These are phyloP conservation scores for Serendipita sp. DNA, from an alignment of 768 basidiomycete genomes.

Conservation along the genomic window DNA sequence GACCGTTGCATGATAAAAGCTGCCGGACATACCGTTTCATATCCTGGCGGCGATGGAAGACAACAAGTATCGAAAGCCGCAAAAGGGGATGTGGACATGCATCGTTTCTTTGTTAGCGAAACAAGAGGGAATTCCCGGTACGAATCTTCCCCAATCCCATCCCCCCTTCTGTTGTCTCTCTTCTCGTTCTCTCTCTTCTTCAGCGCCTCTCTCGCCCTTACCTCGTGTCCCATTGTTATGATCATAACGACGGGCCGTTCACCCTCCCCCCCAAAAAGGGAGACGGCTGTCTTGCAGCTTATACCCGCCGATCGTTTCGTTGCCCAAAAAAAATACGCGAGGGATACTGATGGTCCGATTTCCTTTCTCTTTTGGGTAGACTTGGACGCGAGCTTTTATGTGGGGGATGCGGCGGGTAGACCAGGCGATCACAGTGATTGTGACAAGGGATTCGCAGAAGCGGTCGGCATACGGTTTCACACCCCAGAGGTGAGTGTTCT, in stretches of 20 bases:
- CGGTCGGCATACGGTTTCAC: slow-evolving; percentile 53
- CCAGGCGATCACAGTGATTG: slow-evolving; percentile 60
- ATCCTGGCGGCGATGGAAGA: slow-evolving; percentile 61
- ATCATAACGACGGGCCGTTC: no score
- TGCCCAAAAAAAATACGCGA: no score
- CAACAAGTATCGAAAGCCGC: slow-evolving; percentile 73
- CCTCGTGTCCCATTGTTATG: background rate
- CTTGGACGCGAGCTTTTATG: slow-evolving; percentile 49
- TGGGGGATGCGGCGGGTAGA: slow-evolving; percentile 85
- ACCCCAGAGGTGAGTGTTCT: slow-evolving; percentile 66
- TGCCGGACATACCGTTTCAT: slow-evolving; percentile 59
- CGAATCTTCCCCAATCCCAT: slow-evolving; percentile 12
- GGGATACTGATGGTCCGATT: no score
- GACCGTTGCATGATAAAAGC: slow-evolving; percentile 25
- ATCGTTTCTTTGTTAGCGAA: slow-evolving; percentile 45
- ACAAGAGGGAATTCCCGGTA: slow-evolving; percentile 51
- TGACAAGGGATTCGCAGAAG: slow-evolving; percentile 75
- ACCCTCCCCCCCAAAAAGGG: no score
- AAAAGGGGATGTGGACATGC: slow-evolving; percentile 73
- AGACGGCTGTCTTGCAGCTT: no score
- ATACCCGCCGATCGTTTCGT: background rate
- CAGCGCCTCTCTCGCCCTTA: background rate
- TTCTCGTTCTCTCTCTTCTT: no score
- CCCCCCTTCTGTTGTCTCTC: no score
- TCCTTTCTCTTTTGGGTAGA: no score